phyloP scores from a whole-genome alignment of 371 early-diverging fungal genomes.

The Sporodiniella umbellata region DNA sequence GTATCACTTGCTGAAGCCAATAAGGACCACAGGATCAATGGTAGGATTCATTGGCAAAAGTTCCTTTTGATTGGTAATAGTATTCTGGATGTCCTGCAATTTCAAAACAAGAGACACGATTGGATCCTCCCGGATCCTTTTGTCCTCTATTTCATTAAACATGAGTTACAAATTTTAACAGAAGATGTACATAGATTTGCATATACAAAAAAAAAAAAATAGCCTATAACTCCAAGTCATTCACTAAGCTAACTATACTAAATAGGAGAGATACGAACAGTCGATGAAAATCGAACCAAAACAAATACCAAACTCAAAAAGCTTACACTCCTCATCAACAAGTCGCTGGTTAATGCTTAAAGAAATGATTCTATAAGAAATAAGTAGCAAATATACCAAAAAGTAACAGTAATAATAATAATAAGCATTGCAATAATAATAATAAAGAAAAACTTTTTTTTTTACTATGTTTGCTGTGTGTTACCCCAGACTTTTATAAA shows the following conservation, averaged over 20 bases:
- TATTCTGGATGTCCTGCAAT: constrained; percentile 36
- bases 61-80: constrained; percentile 48
- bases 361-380: neutral
- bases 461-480: no score
- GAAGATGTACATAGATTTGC: neutral
- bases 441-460: no score
- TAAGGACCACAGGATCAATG: constrained; percentile 38
- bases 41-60: neutral
- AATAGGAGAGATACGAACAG: constrained; percentile 30
- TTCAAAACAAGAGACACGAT: neutral
- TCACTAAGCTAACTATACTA: no score
- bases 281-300: constrained; percentile 15
- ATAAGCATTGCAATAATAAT: no score
- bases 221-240: neutral
- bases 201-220: neutral
- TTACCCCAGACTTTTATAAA: no score
- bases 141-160: neutral
- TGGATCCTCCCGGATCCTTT: neutral
- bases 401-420: neutral
- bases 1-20: constrained; percentile 48
- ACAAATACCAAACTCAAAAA: neutral
- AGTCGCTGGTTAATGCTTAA: neutral
- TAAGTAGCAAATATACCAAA: neutral
- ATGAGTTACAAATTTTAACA: constrained; percentile 10
- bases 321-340: neutral